Evolutionary conservation across 192 early-diverging fungal species (phyloP).

Genomic region (Piromyces sp.): DNA sequence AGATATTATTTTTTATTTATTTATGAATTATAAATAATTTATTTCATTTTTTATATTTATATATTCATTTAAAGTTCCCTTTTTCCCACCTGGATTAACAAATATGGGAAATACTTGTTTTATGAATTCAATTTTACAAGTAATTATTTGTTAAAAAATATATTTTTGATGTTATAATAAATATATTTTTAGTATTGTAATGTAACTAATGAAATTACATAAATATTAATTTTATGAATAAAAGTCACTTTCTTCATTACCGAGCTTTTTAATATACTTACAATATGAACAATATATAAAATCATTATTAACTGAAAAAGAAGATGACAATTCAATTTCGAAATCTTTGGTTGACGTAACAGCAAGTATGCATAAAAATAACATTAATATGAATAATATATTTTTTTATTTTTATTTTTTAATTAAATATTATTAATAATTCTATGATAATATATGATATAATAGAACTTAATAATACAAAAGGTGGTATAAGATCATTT

Average conservation of each 20-base stretch:
- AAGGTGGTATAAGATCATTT: background rate
- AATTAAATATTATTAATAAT: too few relatives aligned
- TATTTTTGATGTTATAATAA: too few relatives aligned
- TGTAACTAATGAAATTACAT: too few relatives aligned
- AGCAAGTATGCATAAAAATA: background rate
- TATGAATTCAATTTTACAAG: constrained; percentile 73
- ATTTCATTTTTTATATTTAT: too few relatives aligned
- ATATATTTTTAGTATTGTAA: too few relatives aligned
- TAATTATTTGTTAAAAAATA: constrained; percentile 2
- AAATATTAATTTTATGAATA: background rate
- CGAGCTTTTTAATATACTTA: constrained; percentile 13
- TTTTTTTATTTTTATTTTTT: too few relatives aligned
- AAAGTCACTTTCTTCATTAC: constrained; percentile 17
- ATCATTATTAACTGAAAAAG: background rate
- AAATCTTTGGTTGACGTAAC: background rate
- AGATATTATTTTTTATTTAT: too few relatives aligned
- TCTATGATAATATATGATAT: too few relatives aligned
- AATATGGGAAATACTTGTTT: constrained; percentile 82
- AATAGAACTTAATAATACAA: background rate
- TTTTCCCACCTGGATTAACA: constrained; percentile 39
- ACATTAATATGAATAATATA: too few relatives aligned
- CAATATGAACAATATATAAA: background rate
- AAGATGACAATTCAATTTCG: background rate
- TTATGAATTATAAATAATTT: too few relatives aligned
- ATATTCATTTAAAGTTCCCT: background rate